Evolutionary conservation across 192 early-diverging fungal species (phyloP), one percentile per base, ranked within the genome.

Genomic region (Backusella morwellensis): DNA sequence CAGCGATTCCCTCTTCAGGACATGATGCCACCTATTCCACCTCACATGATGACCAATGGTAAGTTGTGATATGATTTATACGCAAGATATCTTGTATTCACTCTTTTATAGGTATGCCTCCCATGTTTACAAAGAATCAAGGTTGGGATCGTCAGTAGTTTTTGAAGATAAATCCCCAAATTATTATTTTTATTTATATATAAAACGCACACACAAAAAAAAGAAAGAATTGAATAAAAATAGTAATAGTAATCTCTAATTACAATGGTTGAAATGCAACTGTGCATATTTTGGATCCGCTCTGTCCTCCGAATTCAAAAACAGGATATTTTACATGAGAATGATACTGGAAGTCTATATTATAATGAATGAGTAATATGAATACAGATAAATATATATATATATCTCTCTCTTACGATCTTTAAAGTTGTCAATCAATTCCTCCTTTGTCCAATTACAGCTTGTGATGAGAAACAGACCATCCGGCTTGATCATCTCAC

Each of bases 361-460:
- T 32, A 66, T 12, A 42, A 32, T 0, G 56, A 11, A 66, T 40
- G 23, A 76, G 32, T 26, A 34, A 75, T 35, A 69, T 32, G 23
- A 19, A 29, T 47, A 1, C 3, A 40, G 0, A 35, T 17, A 63
- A 84, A 85, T 29, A 73, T 68, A 26, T 7, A 74, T 2, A n/a
- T n/a, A n/a, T n/a, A n/a, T n/a, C 4, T 41, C 17, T 40, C 42
- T 78, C 82, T 79, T 84, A 92, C 91, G 78, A 35, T 81, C 80
- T 66, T 87, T 77, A 41, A 94, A 92, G 14, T 86, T 80, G 34
- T 84, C 82, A 3, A 92, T 82, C 77, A 98, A 84, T 83, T 98
- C 97, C 12, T 93, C 88, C 68, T 94, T 92, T 3, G 95, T 97
- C 94, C 94, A 98, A 63, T 98, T 98, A 80, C 97, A 98, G 68